Base-by-base conservation (phyloP, 2,329 filamentous ascomycete species). In the Phialemoniopsis sp. region DNA sequence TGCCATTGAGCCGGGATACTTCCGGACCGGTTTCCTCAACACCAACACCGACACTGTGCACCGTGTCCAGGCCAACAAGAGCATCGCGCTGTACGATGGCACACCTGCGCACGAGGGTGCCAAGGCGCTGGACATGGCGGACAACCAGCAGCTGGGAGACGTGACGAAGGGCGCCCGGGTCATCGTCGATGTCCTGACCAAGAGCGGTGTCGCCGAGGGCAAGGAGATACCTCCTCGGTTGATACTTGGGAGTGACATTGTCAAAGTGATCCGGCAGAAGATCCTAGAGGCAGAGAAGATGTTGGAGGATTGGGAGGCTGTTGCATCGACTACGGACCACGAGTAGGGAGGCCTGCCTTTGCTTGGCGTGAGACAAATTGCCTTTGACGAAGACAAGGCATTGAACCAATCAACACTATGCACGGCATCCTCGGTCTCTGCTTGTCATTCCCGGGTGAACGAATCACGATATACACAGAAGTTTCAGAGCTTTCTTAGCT, bases 181-280 rank as follows among this genome's bases (percentile, higher is more conserved):
- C 16, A 41, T 37, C 15, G 34, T 37, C 12, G 39, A 41, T 3
- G 63, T 67, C 3, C 46, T 83, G 46, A 78, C 72, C 8, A 61
- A 60, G 33, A 66, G 59, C 3, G 77, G 76, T 0, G 59, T 60
- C 17, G 73, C 63, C 0, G 39, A 51, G 43, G 76, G 72, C 0
- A 71, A 56, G 46, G 63, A 69, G 15, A 58, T 82, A 2, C 79
- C 78, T 0, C 47, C 71, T 13, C 59, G 78, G 19, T 48, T 84
- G 36, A 58, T 68, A 13, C 54, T 84, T 30, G 80, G 80, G 0
- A 64, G 57, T 8, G 78, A 82, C 53, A 58, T 59, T 7, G 49
- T 72, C 14, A 45, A 52, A 5, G 53, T 46, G 4, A 62, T 78
- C 12, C 62, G 59, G 38, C 50, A 45, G 2, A 73, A 74, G 59